Evolutionary conservation across 257 asterid genomes (phyloP), one percentile per base, ranked within the genome.

Genomic region (Solanum neorickii): DNA sequence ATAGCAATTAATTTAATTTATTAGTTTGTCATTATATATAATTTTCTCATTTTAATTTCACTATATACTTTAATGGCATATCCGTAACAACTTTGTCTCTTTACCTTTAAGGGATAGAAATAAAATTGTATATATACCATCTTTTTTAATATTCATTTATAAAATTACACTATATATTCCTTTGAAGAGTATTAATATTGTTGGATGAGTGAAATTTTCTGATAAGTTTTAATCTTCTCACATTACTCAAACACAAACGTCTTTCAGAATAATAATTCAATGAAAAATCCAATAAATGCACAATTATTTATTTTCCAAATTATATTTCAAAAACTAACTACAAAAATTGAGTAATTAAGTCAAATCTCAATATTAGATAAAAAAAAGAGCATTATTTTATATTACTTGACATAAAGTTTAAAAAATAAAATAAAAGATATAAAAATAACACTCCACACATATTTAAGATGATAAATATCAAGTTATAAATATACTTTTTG

Each of bases 31-130:
- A 35, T 35, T 35, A 35, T 35, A 35, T 35, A 35, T 35, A 35
- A 35, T 35, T 59, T 59, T 59, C 3, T 0, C 21, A 20, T 59
- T 20, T 49, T 14, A 49, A 5, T 49, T 59, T 59, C 0, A 20
- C 5, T 18, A 18, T 56, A 20, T 20, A 10, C 10, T 56, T 18
- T 5, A 21, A 21, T 0, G 13, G 0, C 21, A 3, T 59, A 59
- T 59, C 1, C 12, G 5, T 20, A 59, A 59, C 0, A 59, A 59
- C 1, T 1, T 20, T 56, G 11, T 0, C 66, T 21, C 3, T 21
- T 0, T 21, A 59, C 0, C 1, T 59, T 59, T 0, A 52, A 5
- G 3, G 20, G 10, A 60, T 60, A 60, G 0, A 2, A 21, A 21
- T 21, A 60, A 21, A 60, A 60, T 60, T 21, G 6, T 0, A 2